These are phyloP conservation scores for Diversispora epigaea DNA, from an alignment of 192 early-diverging fungal species.

Conservation along the genomic window DNA sequence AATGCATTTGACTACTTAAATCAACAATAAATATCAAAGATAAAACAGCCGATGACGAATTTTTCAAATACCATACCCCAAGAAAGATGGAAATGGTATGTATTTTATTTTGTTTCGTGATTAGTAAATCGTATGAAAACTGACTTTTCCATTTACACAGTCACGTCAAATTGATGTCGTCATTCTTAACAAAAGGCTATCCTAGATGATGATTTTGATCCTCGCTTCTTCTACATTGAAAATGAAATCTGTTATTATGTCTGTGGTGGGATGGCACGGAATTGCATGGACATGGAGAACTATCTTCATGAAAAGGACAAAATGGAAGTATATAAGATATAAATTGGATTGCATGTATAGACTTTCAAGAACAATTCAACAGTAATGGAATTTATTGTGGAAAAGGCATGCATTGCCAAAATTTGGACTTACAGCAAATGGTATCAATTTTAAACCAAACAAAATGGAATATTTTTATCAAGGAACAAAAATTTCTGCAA, in stretches of 20 bases:
- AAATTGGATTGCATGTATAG: neutral
- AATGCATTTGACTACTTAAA: slow-evolving; percentile 9
- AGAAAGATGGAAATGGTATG: slow-evolving; percentile 2
- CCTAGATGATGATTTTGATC: neutral
- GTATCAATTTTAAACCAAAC: neutral
- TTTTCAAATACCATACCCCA: neutral
- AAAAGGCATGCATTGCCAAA: slow-evolving; percentile 6
- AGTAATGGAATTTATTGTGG: neutral
- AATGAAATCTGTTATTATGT: neutral
- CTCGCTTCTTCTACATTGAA: slow-evolving; percentile 24
- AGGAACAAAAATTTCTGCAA: slow-evolving; percentile 1
- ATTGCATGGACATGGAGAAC: slow-evolving; percentile 4
- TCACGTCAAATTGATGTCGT: no score
- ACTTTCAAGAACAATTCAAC: neutral
- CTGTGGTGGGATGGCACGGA: slow-evolving; percentile 17
- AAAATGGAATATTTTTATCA: neutral
- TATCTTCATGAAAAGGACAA: neutral
- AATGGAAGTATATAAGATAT: neutral
- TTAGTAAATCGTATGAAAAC: neutral
- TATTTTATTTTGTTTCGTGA: neutral
- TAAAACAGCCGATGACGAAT: neutral
- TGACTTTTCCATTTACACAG: neutral
- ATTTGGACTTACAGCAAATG: slow-evolving; percentile 14
- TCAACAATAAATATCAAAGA: neutral
- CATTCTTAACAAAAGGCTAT: no score